phyloP scores from a whole-genome alignment of 2,329 filamentous ascomycete species.

The Ceratocystis papillata region DNA sequence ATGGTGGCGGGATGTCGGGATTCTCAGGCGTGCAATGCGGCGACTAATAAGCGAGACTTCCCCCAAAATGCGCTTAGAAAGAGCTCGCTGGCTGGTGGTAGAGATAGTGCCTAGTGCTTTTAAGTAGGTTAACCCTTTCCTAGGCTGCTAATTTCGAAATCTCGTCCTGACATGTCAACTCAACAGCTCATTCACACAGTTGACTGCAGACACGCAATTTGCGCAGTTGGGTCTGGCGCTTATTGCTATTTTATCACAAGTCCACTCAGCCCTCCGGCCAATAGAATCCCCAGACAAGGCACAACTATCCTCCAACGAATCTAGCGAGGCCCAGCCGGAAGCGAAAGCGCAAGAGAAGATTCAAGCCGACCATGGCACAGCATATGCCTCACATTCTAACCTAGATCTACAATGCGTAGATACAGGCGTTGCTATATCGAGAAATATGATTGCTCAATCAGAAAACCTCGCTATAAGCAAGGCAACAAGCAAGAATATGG shows the following conservation, averaged over 20 bases:
- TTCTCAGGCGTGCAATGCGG: conserved; percentile 56
- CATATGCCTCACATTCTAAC: not conserved
- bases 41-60: conserved; percentile 38
- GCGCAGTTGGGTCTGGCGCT: conserved; percentile 60
- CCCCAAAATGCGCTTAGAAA: conserved; percentile 22
- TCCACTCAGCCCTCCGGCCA: conserved; percentile 28
- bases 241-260: conserved; percentile 51
- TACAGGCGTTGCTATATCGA: not conserved
- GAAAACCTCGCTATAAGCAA: too few relatives aligned
- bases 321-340: not conserved
- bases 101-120: conserved; percentile 32
- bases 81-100: conserved; percentile 29
- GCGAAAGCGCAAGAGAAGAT: not conserved
- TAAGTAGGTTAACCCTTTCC: conserved; percentile 29
- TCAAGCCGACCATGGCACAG: too few relatives aligned
- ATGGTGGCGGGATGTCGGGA: conserved; percentile 68
- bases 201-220: conserved; percentile 63
- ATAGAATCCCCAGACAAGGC: not conserved
- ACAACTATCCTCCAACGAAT: not conserved
- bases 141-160: not conserved
- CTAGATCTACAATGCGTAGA: not conserved
- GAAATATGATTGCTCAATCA: not conserved
- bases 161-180: conserved; percentile 15
- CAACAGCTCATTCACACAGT: conserved; percentile 52
- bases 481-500: not conserved